Evolutionary conservation across 1,284 basidiomycete species (phyloP), one percentile per base, ranked within the genome.

Genomic region (Cryptococcus sp.): DNA sequence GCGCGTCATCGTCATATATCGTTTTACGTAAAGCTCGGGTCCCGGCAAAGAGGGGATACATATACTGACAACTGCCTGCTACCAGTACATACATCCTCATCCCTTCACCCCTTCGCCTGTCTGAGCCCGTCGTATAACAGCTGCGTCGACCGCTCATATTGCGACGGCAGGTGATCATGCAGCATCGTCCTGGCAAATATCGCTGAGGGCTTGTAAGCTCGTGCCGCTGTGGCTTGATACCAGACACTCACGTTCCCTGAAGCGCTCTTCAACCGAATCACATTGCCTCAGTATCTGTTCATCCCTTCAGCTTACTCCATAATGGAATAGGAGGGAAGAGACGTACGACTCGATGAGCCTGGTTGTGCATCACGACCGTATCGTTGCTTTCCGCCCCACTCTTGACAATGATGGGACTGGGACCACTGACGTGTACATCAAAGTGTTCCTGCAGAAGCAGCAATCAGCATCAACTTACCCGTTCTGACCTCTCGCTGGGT

Each of bases 191-290:
- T 71, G 2, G 71, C 62, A 63, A 78, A 78, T 22, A 71, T 47
- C 13, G 72, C 73, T 77, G 48, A 20, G 40, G n/a, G 38, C 15
- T 1, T 41, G 3, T 20, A 5, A 17, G 41, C 19, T 42, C 19
- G 5, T 17, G 13, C 5, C 5, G 17, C 17, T n/a, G 23, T 27
- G 25, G n/a, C 22, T 22, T 3, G 19, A 42, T 5, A 5, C 20
- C 11, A 19, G 0, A 7, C 20, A 81, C 66, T 81, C 63, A 56
- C 81, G 80, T 60, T 83, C 82, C 20, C 78, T 72, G 66, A 83
- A 83, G 4, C 81, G 62, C 58, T 78, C 78, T 58, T 78, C 75
- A 5, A 82, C 80, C 19, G 81, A 78, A 47, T 81, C 77, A 57
- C 81, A 80, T 47, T 75, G 72, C 3, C 81, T 68, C 22, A 83